Base-by-base conservation (phyloP, 192 early-diverging fungal genomes). In the Coemansia sp. region DNA sequence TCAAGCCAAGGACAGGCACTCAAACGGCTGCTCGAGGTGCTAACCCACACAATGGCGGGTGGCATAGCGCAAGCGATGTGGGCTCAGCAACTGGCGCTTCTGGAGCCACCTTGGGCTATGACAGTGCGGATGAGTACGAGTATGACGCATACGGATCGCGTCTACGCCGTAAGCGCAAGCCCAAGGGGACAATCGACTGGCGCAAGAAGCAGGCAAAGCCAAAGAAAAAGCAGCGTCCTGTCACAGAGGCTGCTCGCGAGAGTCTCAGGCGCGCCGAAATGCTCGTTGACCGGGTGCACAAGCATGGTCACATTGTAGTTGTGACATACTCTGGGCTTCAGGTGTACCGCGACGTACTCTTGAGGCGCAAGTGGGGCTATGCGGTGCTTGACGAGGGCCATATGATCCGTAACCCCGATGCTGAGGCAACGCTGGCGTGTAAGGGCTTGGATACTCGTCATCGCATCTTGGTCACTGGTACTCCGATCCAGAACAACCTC, bases 331-430 rank as follows among this genome's bases (percentile, higher is more conserved):
- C 87, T 7, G 92, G 92, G 14, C 64, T 96, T 4, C 89, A 91
- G 50, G 86, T 92, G 0, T 92, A 97, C 70, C 73, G 85, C 12
- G 80, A 87, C 9, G 70, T 84, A 0, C 76, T 98, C 4, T 57
- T 95, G n/a, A 85, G 86, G 21, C 84, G 88, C 44, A 75, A 85
- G 37, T 98, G 94, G 95, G 89, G 90, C 4, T 97, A 95, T 59
- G 90, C 87, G 25, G 87, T 98, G 10, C 72, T 98, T 36, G 97
- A 98, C 71, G 97, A 98, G 79, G 97, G 97, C 3, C 97, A 98
- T 78, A 94, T 94, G 79, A 96, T 98, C 38, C 85, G 95, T 39
- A 98, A 98, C 66, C 95, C 95, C 0, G 95, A 98, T 70, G 89
- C 97, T 0, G 94, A 92, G 23, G 89, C 93, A 5, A 97, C 87